Evolutionary conservation across 495 filamentous ascomycete genomes (phyloP).

Genomic region (Talaromyces trachyspermus): DNA sequence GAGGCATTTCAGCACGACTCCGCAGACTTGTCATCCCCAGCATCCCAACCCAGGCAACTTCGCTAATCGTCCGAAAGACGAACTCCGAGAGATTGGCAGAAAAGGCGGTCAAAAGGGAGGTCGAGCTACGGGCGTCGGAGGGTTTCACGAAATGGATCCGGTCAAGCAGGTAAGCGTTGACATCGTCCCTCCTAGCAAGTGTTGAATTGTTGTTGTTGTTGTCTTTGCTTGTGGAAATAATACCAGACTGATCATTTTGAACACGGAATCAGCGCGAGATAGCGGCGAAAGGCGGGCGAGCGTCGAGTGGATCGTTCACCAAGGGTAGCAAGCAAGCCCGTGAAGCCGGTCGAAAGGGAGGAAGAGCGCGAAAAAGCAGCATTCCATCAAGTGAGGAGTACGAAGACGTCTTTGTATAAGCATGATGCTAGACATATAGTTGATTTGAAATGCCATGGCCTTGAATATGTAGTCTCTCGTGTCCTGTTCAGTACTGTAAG

Average conservation of each 20-base stretch:
- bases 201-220: too few relatives aligned
- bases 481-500: too few relatives aligned
- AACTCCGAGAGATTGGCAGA: conserved; percentile 41
- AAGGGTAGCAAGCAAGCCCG: conserved; percentile 32
- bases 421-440: neutral
- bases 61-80: conserved; percentile 51
- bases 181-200: too few relatives aligned
- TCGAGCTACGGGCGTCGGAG: conserved; percentile 11
- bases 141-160: conserved; percentile 24
- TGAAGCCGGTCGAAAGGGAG: conserved; percentile 38
- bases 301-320: conserved; percentile 37
- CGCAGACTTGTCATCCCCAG: neutral
- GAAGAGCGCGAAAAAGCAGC: conserved; percentile 8
- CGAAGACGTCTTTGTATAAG: conserved; percentile 2
- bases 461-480: too few relatives aligned
- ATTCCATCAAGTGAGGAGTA: neutral
- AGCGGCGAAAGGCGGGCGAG: conserved; percentile 42
- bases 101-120: conserved; percentile 40
- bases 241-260: neutral
- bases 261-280: conserved; percentile 28
- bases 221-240: too few relatives aligned
- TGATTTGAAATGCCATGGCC: too few relatives aligned
- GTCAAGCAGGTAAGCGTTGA: conserved; percentile 33
- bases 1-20: neutral
- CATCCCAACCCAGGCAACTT: conserved; percentile 50